Evolutionary conservation across 352 stramenopile genomes (phyloP), one percentile per base, ranked within the genome.

Genomic region (Globisporangium barbulae): DNA sequence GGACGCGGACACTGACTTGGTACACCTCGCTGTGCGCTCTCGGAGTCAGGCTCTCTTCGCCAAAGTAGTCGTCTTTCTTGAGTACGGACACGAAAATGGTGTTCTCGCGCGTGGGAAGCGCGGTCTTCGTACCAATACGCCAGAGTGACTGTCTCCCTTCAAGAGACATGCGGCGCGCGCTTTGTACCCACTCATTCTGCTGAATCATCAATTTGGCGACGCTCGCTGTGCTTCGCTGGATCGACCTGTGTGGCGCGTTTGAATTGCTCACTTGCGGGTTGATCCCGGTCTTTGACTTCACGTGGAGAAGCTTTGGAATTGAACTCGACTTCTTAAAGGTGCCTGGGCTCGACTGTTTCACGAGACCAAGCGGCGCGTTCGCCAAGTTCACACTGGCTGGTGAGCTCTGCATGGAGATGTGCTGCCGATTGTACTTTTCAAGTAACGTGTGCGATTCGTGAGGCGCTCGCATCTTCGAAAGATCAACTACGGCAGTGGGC

Each of bases 41-140:
- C 17, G 63, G 59, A 2, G 68, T 45, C 19, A 91, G 59, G 54
- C 81, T 87, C 50, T 91, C 81, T 45, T 88, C 74, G 4, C 81
- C 81, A 30, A 91, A 91, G 57, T 71, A 85, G 39, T 89, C 79
- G 49, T 74, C 67, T 28, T 74, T 68, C 47, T 85, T 80, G 6
- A 91, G 66, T 8, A 91, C 66, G 0, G 74, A 78, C 17, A 91
- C 78, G 1, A 82, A 74, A 30, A 83, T 74, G 15, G 65, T 60
- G 13, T 54, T 41, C 5, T 63, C 60, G 0, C 12, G 31, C 6
- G 22, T 47, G n/a, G 28, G 15, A 10, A 44, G n/a, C 13, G 33
- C 44, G 3, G n/a, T 9, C 13, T 56, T 52, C 7, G 48, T 35
- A 17, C 48, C 50, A 21, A 61, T 53, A 39, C 63, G 48, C 57